Conservation (phyloP, 257 asterid species). For the Solanum sejunctum region DNA sequence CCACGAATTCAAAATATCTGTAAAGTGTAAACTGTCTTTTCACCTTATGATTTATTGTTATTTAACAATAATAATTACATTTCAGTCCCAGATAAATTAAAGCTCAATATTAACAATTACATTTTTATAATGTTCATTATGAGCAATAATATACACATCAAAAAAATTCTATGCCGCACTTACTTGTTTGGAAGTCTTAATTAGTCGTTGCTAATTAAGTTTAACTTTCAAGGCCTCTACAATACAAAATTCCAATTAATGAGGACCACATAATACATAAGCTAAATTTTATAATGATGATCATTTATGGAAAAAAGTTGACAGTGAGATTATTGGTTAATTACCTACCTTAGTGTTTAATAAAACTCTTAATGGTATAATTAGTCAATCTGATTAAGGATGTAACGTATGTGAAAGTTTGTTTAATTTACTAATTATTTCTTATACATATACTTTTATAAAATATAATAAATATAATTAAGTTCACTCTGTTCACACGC, state of each 20-base stretch:
- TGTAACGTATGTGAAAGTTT: neutral
- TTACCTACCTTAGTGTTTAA: neutral
- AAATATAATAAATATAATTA: too few species aligned
- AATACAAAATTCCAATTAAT: neutral
- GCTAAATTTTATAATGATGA: neutral
- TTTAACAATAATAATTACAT: too few species aligned
- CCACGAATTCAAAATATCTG: neutral
- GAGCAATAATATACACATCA: neutral
- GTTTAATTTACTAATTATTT: neutral
- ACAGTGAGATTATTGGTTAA: neutral
- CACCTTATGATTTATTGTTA: neutral
- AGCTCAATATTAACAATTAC: too few species aligned
- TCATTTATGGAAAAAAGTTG: neutral
- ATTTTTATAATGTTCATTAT: too few species aligned
- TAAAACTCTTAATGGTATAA: neutral
- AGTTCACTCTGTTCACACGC: neutral
- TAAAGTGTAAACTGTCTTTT: neutral
- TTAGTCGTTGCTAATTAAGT: neutral
- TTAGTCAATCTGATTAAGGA: neutral
- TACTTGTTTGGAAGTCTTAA: neutral
- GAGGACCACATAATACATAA: neutral
- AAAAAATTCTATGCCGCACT: neutral
- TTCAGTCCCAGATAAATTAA: too few species aligned
- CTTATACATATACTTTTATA: neutral
- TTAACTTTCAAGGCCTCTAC: neutral